Percentiles rank a stretch among this genome's conserved stretches.
Conservation (phyloP, 2,329 filamentous ascomycete genomes). For the Dactylellina haptotyla region DNA sequence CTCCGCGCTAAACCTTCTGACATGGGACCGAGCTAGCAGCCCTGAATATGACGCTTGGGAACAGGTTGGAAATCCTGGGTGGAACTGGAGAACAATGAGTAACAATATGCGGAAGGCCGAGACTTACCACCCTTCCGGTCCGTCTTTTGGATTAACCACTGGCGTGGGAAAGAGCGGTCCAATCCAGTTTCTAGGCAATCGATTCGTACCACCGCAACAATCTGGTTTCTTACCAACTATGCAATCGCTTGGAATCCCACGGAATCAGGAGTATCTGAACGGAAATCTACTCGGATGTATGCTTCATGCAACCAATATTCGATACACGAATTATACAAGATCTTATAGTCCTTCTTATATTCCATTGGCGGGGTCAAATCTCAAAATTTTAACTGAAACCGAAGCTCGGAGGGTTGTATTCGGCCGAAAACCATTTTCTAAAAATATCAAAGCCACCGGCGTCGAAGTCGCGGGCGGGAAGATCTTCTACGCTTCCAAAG, state of each 20-base stretch:
- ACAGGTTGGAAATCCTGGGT: conserved; percentile 62
- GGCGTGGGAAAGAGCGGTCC: background rate
- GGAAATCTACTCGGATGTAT: conserved; percentile 67
- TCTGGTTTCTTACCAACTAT: conserved; percentile 64
- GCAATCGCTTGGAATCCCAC: conserved; percentile 63
- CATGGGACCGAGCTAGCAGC: conserved; percentile 63
- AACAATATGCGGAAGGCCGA: conserved; percentile 1
- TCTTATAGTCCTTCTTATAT: conserved; percentile 66
- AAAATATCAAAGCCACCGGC: conserved; percentile 54
- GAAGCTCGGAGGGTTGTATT: conserved; percentile 62
- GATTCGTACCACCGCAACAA: conserved; percentile 63
- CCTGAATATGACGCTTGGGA: conserved; percentile 64
- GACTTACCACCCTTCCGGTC: background rate
- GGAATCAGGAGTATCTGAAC: conserved; percentile 64
- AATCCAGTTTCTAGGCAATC: conserved; percentile 61
- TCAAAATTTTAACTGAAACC: conserved; percentile 61
- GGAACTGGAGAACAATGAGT: conserved; percentile 61
- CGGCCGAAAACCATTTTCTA: conserved; percentile 57
- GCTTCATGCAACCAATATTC: conserved; percentile 66
- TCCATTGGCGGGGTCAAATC: conserved; percentile 62
- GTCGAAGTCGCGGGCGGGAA: conserved; percentile 11
- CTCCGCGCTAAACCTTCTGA: conserved; percentile 64
- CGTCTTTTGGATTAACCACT: background rate
- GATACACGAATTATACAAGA: conserved; percentile 64
- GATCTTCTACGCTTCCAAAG: conserved; percentile 59